Percentiles rank a stretch among this genome's conserved stretches.
Conservation (phyloP, 1,284 basidiomycete genomes). For the Ustilago sp. region DNA sequence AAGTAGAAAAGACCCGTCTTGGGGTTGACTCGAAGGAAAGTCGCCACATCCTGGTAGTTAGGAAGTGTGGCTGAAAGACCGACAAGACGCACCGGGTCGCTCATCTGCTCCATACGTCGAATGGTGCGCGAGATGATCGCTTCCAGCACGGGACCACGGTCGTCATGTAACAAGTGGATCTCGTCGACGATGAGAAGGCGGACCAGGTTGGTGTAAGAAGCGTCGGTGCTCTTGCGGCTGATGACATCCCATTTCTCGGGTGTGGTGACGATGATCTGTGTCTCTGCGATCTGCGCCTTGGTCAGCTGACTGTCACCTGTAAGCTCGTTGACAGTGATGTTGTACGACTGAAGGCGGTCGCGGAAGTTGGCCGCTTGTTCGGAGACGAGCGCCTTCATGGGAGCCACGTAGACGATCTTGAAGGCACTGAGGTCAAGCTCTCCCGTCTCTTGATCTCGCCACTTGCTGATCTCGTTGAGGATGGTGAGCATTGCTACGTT, state of each 20-base stretch:
- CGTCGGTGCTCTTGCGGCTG: constrained; percentile 96
- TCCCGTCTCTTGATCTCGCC: constrained; percentile 79
- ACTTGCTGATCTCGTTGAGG: constrained; percentile 65
- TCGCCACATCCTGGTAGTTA: constrained; percentile 98
- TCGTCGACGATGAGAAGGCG: constrained; percentile 98
- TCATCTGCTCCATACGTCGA: constrained; percentile 84
- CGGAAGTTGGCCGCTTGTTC: constrained; percentile 68
- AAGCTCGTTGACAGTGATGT: constrained; percentile 90
- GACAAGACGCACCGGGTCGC: constrained; percentile 89
- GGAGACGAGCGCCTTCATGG: constrained; percentile 79
- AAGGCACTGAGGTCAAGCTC: constrained; percentile 89
- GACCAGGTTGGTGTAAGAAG: constrained; percentile 96
- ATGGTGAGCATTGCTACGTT: constrained; percentile 90
- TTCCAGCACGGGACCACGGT: constrained; percentile 97
- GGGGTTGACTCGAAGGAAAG: constrained; percentile 94
- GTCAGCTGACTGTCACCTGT: constrained; percentile 99
- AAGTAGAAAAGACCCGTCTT: constrained; percentile 96
- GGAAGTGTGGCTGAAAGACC: constrained; percentile 96
- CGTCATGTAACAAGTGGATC: constrained; percentile 96
- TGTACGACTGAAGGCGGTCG: constrained; percentile 83
- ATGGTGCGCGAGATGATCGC: constrained; percentile 91
- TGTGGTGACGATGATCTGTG: constrained; percentile 98
- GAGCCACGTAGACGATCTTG: constrained; percentile 98
- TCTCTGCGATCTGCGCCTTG: constrained; percentile 95
- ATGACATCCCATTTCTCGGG: constrained; percentile 98